Conservation (phyloP, 2,329 filamentous ascomycete genomes). For the Lasiodiplodia theobromae region DNA sequence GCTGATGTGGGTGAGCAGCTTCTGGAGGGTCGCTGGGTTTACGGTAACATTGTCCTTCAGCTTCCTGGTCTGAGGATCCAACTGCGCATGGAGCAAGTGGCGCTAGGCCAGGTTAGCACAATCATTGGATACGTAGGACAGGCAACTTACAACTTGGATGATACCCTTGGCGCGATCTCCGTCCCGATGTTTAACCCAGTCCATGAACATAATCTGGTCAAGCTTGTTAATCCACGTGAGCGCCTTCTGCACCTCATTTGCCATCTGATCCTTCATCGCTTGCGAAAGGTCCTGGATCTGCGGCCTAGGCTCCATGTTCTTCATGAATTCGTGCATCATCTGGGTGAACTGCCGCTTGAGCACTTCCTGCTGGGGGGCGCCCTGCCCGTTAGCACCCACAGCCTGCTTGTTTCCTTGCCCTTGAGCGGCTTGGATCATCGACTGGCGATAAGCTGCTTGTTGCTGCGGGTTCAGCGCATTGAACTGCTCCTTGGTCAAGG, state of each 20-base stretch:
- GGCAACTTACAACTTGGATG: conserved; percentile 8
- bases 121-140: background rate
- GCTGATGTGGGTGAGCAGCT: conserved; percentile 34
- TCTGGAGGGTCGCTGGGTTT: background rate
- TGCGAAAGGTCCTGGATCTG: conserved; percentile 36
- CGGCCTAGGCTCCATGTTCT: conserved; percentile 34
- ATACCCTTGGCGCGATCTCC: conserved; percentile 4
- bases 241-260: conserved; percentile 31
- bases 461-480: conserved; percentile 43
- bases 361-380: conserved; percentile 16
- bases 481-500: conserved; percentile 44
- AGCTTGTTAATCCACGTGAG: conserved; percentile 13
- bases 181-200: conserved; percentile 23
- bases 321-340: conserved; percentile 42
- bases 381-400: conserved; percentile 8
- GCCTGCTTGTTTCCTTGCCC: conserved; percentile 15
- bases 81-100: conserved; percentile 16
- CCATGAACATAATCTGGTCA: conserved; percentile 19
- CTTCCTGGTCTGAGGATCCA: conserved; percentile 8
- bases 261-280: conserved; percentile 38
- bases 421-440: conserved; percentile 31
- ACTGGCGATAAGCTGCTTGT: conserved; percentile 34
- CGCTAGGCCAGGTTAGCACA: conserved; percentile 1
- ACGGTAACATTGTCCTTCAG: conserved; percentile 13
- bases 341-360: conserved; percentile 36